Base-by-base conservation (phyloP, 306 rosid genomes). In the Herpetospermum pedunculosum region DNA sequence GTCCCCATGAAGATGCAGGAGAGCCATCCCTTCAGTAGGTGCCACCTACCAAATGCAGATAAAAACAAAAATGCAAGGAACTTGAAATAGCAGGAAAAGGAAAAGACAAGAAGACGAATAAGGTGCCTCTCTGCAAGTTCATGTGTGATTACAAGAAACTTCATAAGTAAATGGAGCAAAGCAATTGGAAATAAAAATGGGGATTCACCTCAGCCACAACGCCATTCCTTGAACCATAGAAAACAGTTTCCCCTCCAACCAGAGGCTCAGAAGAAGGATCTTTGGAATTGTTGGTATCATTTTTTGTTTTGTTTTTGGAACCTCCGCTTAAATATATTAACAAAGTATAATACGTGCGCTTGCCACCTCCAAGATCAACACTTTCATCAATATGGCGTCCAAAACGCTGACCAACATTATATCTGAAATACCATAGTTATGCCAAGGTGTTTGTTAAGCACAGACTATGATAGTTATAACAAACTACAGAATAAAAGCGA, bases 381-480 rank as follows among this genome's bases (percentile, higher is more conserved):
- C 97, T 86, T 82, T 87, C 98, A 76, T 94, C 97, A 75, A 94
- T 89, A 87, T 94, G 98, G 49, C 91, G 85, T 70, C 97, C 98
- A 81, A 94, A 94, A 6, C 87, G 83, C 74, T 94, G 97, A 70
- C 98, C 96, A 74, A 67, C 89, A 70, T 86, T 86, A 89, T 91
- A 94, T 84, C 97, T 94, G 52, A 73, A 79, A 55, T 10, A 13
- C 1, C 59, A 73, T 58, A 62, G n/a, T 52, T 32, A 30, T 52
- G 26, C 2, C 28, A 4, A 65, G 19, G 29, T 40, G 34, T 40
- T 65, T n/a, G 71, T 38, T 40, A 37, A 64, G 71, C 18, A 38
- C 16, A 40, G 49, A 12, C 34, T 40, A 67, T 7, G 23, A 13
- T 41, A 23, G n/a, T 67, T 40, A 60, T 32, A 67, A 23, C 40